Base-by-base conservation (phyloP, 129 eudicot genomes). In the Helianthus annuus region DNA sequence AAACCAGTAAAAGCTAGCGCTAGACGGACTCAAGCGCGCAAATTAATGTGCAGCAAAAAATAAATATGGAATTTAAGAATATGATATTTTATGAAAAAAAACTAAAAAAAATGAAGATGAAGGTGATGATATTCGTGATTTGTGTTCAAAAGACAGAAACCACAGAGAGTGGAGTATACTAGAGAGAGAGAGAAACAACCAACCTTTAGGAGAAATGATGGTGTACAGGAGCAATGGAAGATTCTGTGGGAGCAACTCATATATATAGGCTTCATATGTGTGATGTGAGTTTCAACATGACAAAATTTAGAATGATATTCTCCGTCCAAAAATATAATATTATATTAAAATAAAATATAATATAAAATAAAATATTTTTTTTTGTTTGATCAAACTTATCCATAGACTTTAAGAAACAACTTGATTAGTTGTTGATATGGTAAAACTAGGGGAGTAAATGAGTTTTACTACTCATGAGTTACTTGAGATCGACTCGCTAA, bases 191-290 rank as follows among this genome's bases (percentile, higher is more conserved):
- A 48, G 9, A 29, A 64, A 24, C 9, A 24, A 48, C 48, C 22
- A 19, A 73, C 77, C 70, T 73, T 61, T n/a, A 10, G 49, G 38
- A 15, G 59, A 59, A 4, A 38, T 11, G 55, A 72, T 29, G 68
- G 77, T 29, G 77, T 36, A 73, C 62, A 61, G 49, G 62, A 63
- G 71, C 71, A 36, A 64, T 63, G 71, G 44, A 64, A 74, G 71
- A 74, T 74, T 36, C 71, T 74, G 7, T 10, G 24, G 38, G 78
- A 36, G 71, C 6, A 64, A 7, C 13, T 6, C 36, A 17, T 45
- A 17, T 29, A 19, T 11, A 4, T 4, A 52, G 24, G 53, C 24
- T 24, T 19, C 45, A 14, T 46, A 19, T 19, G 61, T 72, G 19
- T 72, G 17, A 39, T 39, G 45, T 39, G 8, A 59, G 17, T 44